Percentiles rank a stretch among this genome's conserved stretches.
phyloP scores from a whole-genome alignment of 1,284 basidiomycete genomes.

The Fomitopsis betulina region DNA sequence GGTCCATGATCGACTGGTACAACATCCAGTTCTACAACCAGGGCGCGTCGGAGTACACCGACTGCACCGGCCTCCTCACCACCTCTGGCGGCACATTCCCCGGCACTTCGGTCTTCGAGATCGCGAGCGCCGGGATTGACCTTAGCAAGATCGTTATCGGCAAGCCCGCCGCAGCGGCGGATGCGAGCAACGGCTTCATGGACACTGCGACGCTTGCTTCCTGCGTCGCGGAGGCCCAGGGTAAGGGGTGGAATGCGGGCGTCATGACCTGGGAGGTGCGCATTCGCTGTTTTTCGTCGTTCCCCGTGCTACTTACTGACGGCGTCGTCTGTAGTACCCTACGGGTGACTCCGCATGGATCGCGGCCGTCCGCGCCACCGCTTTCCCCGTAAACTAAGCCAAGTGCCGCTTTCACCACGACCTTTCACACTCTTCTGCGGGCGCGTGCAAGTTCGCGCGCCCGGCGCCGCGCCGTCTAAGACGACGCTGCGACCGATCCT shows the following conservation, averaged over 20 bases:
- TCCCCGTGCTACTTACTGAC: neutral
- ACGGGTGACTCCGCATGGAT: conserved; percentile 48
- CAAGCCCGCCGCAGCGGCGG: conserved; percentile 49
- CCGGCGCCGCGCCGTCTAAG: neutral
- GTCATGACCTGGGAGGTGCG: conserved; percentile 34
- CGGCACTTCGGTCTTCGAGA: conserved; percentile 52
- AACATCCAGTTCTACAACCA: conserved; percentile 61
- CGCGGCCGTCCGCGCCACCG: conserved; percentile 34
- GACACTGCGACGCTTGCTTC: conserved; percentile 44
- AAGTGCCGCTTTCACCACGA: conserved; percentile 4
- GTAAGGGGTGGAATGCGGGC: conserved; percentile 55
- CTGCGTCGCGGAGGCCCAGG: conserved; percentile 51
- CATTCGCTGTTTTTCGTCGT: neutral
- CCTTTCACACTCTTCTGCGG: neutral
- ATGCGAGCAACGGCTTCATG: conserved; percentile 59
- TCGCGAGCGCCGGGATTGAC: conserved; percentile 48
- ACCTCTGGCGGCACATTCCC: conserved; percentile 49
- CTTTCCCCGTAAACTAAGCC: conserved; percentile 31
- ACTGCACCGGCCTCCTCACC: conserved; percentile 49
- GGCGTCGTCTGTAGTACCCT: conserved; percentile 28
- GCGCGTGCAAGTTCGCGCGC: neutral
- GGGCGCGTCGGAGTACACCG: conserved; percentile 53
- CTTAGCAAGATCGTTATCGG: conserved; percentile 54
- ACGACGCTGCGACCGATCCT: neutral
- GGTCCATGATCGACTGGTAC: conserved; percentile 42